These are phyloP conservation scores for Chytriomyces sp. DNA, from an alignment of 192 early-diverging fungal species.

Conservation along the genomic window DNA sequence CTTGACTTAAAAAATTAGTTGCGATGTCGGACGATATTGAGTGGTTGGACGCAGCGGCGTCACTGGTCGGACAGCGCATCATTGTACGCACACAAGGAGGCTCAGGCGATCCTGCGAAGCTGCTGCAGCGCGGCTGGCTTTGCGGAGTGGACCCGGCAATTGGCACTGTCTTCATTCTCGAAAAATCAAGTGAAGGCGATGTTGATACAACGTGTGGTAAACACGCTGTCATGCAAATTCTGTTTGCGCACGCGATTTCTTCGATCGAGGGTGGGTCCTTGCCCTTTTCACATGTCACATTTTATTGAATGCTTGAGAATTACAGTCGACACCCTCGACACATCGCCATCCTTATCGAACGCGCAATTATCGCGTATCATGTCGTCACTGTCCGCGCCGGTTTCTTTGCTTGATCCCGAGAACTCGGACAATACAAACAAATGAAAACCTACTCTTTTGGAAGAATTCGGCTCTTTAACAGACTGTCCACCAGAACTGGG, in stretches of 20 bases:
- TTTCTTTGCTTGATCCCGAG: background rate
- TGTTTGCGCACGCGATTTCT: background rate
- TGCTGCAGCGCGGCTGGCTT: background rate
- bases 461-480: constrained; percentile 49
- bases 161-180: background rate
- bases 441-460: background rate
- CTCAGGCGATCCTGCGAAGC: background rate
- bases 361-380: background rate
- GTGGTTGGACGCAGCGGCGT: background rate
- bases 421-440: background rate
- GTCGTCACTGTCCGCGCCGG: background rate
- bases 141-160: background rate
- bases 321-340: background rate
- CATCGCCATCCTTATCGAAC: background rate
- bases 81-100: background rate
- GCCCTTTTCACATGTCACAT: background rate
- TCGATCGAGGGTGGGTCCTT: background rate
- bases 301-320: background rate
- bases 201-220: background rate
- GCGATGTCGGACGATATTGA: background rate
- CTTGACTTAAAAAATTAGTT: too few relatives aligned
- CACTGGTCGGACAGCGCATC: background rate
- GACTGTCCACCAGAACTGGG: constrained; percentile 68
- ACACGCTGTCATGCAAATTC: background rate
- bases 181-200: too few relatives aligned